Base-by-base conservation (phyloP, 345 rosid species). In the Gossypium turneri region DNA sequence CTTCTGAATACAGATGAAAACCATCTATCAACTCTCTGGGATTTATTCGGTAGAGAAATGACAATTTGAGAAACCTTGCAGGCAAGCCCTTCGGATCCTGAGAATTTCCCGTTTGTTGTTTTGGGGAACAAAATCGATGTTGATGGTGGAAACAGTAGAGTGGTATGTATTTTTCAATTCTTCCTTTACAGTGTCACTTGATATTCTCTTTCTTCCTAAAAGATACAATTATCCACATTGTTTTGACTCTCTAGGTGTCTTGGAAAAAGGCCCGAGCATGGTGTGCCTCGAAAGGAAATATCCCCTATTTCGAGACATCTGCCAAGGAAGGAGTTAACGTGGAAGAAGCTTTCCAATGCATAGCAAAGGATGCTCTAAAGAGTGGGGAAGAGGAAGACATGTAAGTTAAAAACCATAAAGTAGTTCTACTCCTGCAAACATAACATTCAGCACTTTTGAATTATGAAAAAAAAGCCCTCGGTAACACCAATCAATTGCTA, bases 271-370 rank as follows among this genome's bases (percentile, higher is more conserved):
- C 97, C 57, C 86, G 90, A 81, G 97, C 97, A 4, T 96, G 99
- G 99, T 96, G 99, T 83, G 97, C 97, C 72, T 89, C 99, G 9
- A 96, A 96, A 86, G 97, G 98, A 57, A 93, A 95, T 80, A 96
- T 93, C 70, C 97, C 98, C 16, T 96, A 96, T 83, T 96, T 91
- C 78, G 99, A 96, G 84, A 96, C 99, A 63, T 96, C 99, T 75
- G 99, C 99, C 2, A 96, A 96, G 77, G 99, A 93, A 83, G 97
- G 98, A 45, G 76, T 93, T 73, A 93, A 96, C 55, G 99, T 96
- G 47, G 99, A 96, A 79, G 98, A 93, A 85, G 98, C 97, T 84
- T 96, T 96, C 85, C 91, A 89, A 67, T 88, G 94, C 91, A 93
- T 93, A 78, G 97, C 98, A 7, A 89, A 90, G 90, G 83, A 96